A percentile compares a stretch with the other conserved stretches of the same genome.
phyloP scores from a whole-genome alignment of 768 basidiomycete species.

The Brasilioporus rufonigricans region DNA sequence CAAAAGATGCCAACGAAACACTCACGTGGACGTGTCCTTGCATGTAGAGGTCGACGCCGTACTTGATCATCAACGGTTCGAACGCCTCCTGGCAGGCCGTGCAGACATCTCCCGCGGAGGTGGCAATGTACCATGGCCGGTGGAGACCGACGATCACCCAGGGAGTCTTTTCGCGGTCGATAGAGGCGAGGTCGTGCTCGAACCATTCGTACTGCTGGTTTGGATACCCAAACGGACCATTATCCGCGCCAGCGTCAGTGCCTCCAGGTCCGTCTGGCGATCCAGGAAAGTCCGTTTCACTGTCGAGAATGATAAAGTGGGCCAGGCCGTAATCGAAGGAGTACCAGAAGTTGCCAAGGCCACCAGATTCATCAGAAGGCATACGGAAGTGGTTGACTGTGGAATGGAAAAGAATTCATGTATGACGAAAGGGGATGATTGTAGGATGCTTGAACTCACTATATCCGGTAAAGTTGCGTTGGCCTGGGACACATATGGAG shows the following conservation, averaged over 20 bases:
- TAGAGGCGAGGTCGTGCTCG: constrained; percentile 22
- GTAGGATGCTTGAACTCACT: constrained; percentile 13
- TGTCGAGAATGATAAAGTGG: constrained; percentile 25
- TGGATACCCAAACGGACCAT: constrained; percentile 26
- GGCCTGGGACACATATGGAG: constrained; percentile 26
- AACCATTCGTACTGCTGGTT: constrained; percentile 30
- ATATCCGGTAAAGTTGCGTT: constrained; percentile 29
- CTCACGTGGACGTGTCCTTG: constrained; percentile 28
- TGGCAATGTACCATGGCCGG: constrained; percentile 25
- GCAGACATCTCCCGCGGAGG: constrained; percentile 7
- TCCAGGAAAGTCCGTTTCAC: constrained; percentile 26
- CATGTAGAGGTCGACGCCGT: constrained; percentile 30
- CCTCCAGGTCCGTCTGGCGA: constrained; percentile 24
- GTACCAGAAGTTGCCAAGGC: constrained; percentile 31
- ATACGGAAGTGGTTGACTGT: constrained; percentile 29
- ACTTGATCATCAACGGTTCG: constrained; percentile 31
- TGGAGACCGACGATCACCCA: constrained; percentile 30
- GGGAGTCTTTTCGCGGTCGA: constrained; percentile 25
- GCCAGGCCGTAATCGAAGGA: constrained; percentile 31
- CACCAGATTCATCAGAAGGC: constrained; percentile 26
- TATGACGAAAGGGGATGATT: background rate
- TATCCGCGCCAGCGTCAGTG: constrained; percentile 19
- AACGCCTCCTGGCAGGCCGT: constrained; percentile 24
- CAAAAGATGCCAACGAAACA: background rate
- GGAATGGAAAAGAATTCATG: background rate